Evolutionary conservation across 805 yeast genomes (phyloP), one percentile per base, ranked within the genome.

Genomic region (Saccharomyces mikatae): DNA sequence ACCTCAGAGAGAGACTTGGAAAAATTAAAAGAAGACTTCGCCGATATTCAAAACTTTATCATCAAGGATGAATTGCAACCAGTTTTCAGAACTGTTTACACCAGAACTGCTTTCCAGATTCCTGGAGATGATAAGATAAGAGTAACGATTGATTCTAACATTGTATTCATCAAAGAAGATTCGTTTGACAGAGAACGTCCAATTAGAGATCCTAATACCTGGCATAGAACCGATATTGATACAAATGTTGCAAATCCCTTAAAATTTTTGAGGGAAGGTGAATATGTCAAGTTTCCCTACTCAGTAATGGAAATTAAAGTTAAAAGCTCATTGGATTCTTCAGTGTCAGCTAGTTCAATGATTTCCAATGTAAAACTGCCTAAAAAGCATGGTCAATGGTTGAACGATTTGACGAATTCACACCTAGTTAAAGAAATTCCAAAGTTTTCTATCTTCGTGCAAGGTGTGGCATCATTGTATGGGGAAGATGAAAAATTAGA

Each of bases 111-210:
- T 2, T 92, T 94, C 76, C 97, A 92, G 76, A 92, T 92, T 63
- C 99, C 99, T 2, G 97, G 97, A 55, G 98, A 94, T 69, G 95
- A 91, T 69, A 81, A 92, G 65, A 86, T 91, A 41, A 83, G 98
- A 68, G 84, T 94, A 57, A 84, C 88, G 47, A 88, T 92, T 59
- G 98, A 92, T 72, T 86, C 95, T 14, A 94, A 94, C 68, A 82
- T 94, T 54, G 67, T 84, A 52, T 91, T 88, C 67, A 84, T 92
- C 57, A 82, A 98, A 63, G 99, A 92, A 69, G 98, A 92, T 69
- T 73, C 92, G 0, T 86, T 92, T 66, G 96, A 91, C 70, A 72
- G 77, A 48, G 83, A 82, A 59, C 80, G 91, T 62, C 98, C 99
- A 17, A 86, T 90, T 58, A 85, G 99, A 73, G 87, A 89, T 66